A percentile compares a stretch with the other conserved stretches of the same genome.
Evolutionary conservation across 2,329 filamentous ascomycete species (phyloP).

Genomic region (Calonectria naviculata): DNA sequence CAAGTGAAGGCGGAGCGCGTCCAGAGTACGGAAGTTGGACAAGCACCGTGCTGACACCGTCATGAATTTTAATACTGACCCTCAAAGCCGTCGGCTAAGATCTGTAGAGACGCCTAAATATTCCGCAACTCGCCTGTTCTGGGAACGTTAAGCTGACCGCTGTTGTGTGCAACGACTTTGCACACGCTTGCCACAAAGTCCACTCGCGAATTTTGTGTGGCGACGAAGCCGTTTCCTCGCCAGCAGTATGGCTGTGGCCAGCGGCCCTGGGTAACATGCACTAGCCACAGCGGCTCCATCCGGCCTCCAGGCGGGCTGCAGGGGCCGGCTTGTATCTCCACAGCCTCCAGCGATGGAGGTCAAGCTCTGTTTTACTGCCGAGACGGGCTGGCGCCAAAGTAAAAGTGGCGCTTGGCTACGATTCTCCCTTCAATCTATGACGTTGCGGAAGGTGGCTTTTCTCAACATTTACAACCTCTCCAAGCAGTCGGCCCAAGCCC

Average conservation of each 20-base stretch:
- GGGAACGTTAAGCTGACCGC: background rate
- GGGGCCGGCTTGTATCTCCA: slow-evolving; percentile 16
- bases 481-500: background rate
- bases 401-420: slow-evolving; percentile 11
- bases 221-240: background rate
- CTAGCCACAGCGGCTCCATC: slow-evolving; percentile 41
- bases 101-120: background rate
- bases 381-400: background rate
- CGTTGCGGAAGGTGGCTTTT: background rate
- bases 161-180: slow-evolving; percentile 3
- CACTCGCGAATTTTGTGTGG: slow-evolving; percentile 25
- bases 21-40: background rate
- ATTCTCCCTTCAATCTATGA: slow-evolving; percentile 10
- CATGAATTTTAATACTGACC: background rate
- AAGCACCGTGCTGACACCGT: background rate
- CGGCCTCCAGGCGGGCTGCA: slow-evolving; percentile 13
- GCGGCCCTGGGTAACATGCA: slow-evolving; percentile 17
- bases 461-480: background rate
- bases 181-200: background rate
- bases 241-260: slow-evolving; percentile 3
- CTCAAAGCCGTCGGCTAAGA: background rate
- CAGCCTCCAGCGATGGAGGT: slow-evolving; percentile 10
- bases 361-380: background rate
- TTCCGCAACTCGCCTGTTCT: background rate
- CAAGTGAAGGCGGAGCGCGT: slow-evolving; percentile 5